phyloP scores from a whole-genome alignment of 805 yeast species.

The Kodamaea hsintzibuensis region DNA sequence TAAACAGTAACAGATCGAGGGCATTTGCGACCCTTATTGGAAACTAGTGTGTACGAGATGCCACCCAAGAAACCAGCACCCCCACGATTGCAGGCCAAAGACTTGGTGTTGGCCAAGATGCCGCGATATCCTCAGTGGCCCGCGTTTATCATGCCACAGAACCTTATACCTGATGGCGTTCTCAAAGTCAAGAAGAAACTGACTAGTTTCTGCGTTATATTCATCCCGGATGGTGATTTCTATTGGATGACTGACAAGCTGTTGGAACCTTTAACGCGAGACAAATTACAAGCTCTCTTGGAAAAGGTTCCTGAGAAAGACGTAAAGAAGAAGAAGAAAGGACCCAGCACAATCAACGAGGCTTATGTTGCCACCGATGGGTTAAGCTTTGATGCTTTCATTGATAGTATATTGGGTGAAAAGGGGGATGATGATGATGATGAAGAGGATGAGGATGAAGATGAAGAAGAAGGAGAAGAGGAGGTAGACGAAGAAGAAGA shows the following conservation, averaged over 20 bases:
- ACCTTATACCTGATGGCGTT: constrained; percentile 36
- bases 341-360: constrained; percentile 34
- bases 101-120: constrained; percentile 47
- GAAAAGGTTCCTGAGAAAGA: constrained; percentile 28
- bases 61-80: constrained; percentile 27
- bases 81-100: constrained; percentile 29
- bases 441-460: constrained; percentile 21
- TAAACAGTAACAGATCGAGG: not conserved
- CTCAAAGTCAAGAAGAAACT: constrained; percentile 36
- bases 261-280: constrained; percentile 31
- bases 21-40: not conserved
- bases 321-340: constrained; percentile 20
- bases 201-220: constrained; percentile 42
- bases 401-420: constrained; percentile 27
- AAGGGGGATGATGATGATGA: constrained; percentile 25
- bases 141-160: constrained; percentile 45
- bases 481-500: constrained; percentile 15
- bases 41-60: constrained; percentile 19
- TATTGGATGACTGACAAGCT: constrained; percentile 45
- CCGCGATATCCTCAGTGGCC: constrained; percentile 52
- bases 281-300: constrained; percentile 29
- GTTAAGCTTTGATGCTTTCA: constrained; percentile 37
- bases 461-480: constrained; percentile 14
- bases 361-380: constrained; percentile 41
- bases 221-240: constrained; percentile 48